Evolutionary conservation across 2,329 filamentous ascomycete species (phyloP), one percentile per base, ranked within the genome.

Genomic region (Fusarium miscanthi): DNA sequence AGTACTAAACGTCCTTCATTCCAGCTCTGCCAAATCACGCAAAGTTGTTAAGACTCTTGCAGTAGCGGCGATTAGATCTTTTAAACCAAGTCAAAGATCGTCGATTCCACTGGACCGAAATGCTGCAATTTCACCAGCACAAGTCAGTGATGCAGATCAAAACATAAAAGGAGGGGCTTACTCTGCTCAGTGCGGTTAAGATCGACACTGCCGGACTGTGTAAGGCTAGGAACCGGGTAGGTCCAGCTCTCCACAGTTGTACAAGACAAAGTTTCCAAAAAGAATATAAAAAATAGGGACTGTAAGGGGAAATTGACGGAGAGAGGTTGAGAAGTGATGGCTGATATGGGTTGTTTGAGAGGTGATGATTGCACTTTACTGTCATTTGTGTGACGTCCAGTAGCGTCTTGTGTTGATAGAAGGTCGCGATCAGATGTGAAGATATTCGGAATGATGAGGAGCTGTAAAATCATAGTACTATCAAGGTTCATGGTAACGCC

Each of bases 241-340:
- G 40, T 19, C 12, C 48, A 67, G 56, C 42, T 43, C 40, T 42
- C 37, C 23, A 53, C 56, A 52, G 16, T 59, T 35, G 42, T 23
- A 8, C 46, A 19, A 33, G 14, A 35, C 8, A 19, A 33, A 40
- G 19, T 35, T 42, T 38, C 48, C 23, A 25, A 25, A 25, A 25
- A 25, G 3, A 25, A 25, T 25, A 25, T n/a, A n/a, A 42, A 30
- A 38, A 56, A 43, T 42, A 51, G 35, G 33, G 43, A 42, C n/a
- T n/a, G 33, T 21, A 68, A 68, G 27, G 53, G 59, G 46, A 14
- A 17, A 17, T 31, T 65, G 58, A 65, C 49, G 54, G 57, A 30
- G n/a, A 19, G 21, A 45, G 14, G 13, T 11, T 25, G 16, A 51
- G 35, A 27, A 41, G 43, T 54, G 41, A 33, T 41, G 49, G 41